Evolutionary conservation across 352 stramenopile genomes (phyloP).

Genomic region (Globisporangium sylvaticum): DNA sequence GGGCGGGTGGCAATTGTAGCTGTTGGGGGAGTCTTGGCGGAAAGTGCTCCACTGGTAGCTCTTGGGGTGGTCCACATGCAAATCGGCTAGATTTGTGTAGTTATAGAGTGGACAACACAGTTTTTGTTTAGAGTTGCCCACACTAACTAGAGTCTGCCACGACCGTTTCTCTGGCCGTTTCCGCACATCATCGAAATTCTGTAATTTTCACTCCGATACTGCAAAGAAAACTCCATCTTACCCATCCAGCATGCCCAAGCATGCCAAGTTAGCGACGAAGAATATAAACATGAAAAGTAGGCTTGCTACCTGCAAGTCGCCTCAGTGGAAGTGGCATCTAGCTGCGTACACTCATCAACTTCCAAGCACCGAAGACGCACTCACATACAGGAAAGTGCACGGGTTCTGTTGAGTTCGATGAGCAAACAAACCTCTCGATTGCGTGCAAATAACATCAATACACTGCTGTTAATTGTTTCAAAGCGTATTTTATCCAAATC

Average conservation of each 20-base stretch:
- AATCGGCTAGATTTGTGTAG: not conserved
- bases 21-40: not conserved
- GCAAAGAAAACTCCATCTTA: not conserved
- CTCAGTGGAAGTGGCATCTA: not conserved
- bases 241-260: no score
- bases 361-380: not conserved
- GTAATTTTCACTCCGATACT: not conserved
- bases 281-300: not conserved
- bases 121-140: not conserved
- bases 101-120: not conserved
- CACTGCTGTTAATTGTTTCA: not conserved
- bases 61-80: not conserved
- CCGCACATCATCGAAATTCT: no score
- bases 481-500: not conserved
- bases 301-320: not conserved
- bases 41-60: constrained; percentile 1
- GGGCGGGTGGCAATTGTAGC: not conserved
- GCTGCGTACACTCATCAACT: not conserved
- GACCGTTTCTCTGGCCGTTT: not conserved
- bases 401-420: not conserved
- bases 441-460: not conserved
- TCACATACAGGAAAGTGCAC: not conserved
- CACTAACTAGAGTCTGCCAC: not conserved
- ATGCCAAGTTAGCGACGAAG: no score
- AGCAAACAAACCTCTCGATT: not conserved